These are phyloP conservation scores for Rhododendron vialii DNA, from an alignment of 148 eudicot species.

Conservation along the genomic window DNA sequence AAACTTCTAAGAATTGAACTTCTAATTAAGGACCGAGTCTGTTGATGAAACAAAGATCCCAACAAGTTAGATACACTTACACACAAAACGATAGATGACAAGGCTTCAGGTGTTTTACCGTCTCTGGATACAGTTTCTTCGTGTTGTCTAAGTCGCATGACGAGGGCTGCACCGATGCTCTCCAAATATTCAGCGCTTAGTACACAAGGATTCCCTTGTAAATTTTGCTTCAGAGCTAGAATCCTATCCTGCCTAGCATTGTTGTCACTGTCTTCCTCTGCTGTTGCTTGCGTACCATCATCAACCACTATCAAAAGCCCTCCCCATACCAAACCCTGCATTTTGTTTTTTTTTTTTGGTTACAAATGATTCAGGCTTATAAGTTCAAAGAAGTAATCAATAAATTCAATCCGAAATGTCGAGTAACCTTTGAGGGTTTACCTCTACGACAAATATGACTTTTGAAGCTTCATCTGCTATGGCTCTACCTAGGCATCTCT, in stretches of 20 bases:
- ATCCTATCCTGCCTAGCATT: too few relatives aligned
- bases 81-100: neutral
- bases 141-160: slow-evolving; percentile 85
- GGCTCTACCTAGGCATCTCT: too few relatives aligned
- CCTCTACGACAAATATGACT: too few relatives aligned
- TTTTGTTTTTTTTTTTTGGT: neutral
- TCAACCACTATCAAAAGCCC: too few relatives aligned
- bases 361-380: too few relatives aligned
- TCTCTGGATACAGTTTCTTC: slow-evolving; percentile 61
- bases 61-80: neutral
- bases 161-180: slow-evolving; percentile 76
- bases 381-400: too few relatives aligned
- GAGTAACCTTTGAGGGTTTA: neutral
- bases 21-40: neutral
- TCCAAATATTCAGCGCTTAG: slow-evolving; percentile 85
- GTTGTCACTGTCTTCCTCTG: too few relatives aligned
- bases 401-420: too few relatives aligned
- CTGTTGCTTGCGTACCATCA: too few relatives aligned
- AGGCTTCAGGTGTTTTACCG: slow-evolving; percentile 33
- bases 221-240: too few relatives aligned
- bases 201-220: slow-evolving; percentile 9
- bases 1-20: neutral
- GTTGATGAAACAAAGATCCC: neutral
- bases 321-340: too few relatives aligned
- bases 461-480: too few relatives aligned